Percentiles rank a stretch among this genome's conserved stretches.
phyloP scores from a whole-genome alignment of 2,329 filamentous ascomycete genomes.

The Metarhizium robertsii region DNA sequence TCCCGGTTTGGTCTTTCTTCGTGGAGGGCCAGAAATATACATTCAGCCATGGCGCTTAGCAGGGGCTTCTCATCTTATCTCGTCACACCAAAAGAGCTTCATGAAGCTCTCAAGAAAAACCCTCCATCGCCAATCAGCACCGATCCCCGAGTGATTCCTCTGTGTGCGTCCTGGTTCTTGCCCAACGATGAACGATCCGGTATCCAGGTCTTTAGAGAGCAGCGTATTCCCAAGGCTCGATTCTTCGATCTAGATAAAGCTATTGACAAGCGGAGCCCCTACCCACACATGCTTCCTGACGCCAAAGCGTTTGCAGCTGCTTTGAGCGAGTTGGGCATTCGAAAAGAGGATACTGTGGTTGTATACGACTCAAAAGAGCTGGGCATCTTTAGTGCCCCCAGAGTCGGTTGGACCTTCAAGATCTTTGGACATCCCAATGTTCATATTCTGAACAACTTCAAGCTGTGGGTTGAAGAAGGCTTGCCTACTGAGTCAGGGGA shows the following conservation, averaged over 20 bases:
- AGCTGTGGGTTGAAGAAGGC: constrained; percentile 80
- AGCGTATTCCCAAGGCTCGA: constrained; percentile 77
- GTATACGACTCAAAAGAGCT: constrained; percentile 89
- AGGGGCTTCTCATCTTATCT: constrained; percentile 67
- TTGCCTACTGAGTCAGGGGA: constrained; percentile 74
- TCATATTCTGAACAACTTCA: constrained; percentile 92
- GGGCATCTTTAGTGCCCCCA: constrained; percentile 87
- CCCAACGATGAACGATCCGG: constrained; percentile 84
- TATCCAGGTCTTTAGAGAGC: constrained; percentile 68
- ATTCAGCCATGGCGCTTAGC: constrained; percentile 17
- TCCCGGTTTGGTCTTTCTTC: constrained; percentile 29
- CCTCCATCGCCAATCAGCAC: constrained; percentile 70
- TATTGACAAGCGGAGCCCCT: constrained; percentile 78
- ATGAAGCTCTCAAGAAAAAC: constrained; percentile 74
- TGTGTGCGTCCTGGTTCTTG: constrained; percentile 94
- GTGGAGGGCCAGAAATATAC: constrained; percentile 22
- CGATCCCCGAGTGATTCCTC: constrained; percentile 72
- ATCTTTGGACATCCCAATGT: constrained; percentile 85
- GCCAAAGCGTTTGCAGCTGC: constrained; percentile 73
- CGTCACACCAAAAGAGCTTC: constrained; percentile 74
- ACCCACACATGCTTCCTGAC: constrained; percentile 92
- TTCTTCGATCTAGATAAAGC: constrained; percentile 96
- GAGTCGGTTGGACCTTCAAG: constrained; percentile 87
- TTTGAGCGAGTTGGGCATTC: constrained; percentile 83
- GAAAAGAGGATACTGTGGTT: constrained; percentile 78